Conservation (phyloP, 208 protist genomes). For the Leptomonas seymouri region DNA sequence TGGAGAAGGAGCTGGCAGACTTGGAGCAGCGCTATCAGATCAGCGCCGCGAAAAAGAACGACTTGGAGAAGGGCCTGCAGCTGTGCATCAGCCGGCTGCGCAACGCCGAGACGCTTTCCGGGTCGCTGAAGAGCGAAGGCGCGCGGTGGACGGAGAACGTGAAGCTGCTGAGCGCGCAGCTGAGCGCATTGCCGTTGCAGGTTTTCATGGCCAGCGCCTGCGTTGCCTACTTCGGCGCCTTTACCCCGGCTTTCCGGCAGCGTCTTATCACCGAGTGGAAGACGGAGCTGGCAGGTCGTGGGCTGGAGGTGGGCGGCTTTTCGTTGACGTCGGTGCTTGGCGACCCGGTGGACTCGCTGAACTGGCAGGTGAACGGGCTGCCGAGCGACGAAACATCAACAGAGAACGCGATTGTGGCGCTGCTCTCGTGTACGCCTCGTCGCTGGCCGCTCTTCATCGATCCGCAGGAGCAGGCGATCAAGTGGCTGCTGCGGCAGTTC, state of each 20-base stretch:
- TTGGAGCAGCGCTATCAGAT: slow-evolving; percentile 90
- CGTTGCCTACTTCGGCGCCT: slow-evolving; percentile 95
- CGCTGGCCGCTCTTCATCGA: slow-evolving; percentile 97
- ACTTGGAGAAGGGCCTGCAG: slow-evolving; percentile 87
- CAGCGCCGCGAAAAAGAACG: slow-evolving; percentile 89
- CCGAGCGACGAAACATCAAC: slow-evolving; percentile 97
- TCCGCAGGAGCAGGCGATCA: slow-evolving; percentile 96
- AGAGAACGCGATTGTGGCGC: slow-evolving; percentile 96
- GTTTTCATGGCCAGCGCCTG: slow-evolving; percentile 95
- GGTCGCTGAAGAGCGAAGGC: slow-evolving; percentile 93
- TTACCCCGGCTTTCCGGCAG: slow-evolving; percentile 93
- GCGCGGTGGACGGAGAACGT: slow-evolving; percentile 95
- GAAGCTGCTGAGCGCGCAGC: slow-evolving; percentile 55
- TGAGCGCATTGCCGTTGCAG: slow-evolving; percentile 91
- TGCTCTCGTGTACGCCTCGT: slow-evolving; percentile 72
- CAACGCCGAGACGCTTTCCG: slow-evolving; percentile 95
- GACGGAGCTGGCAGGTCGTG: slow-evolving; percentile 44
- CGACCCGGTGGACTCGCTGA: slow-evolving; percentile 96
- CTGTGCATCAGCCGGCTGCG: slow-evolving; percentile 89
- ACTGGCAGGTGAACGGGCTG: slow-evolving; percentile 96
- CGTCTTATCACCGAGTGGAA: slow-evolving; percentile 86
- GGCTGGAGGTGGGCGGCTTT: slow-evolving; percentile 61
- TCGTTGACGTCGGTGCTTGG: slow-evolving; percentile 74
- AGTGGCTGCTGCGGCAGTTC: slow-evolving; percentile 92
- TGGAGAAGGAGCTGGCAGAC: slow-evolving; percentile 92